Base-by-base conservation (phyloP, 2,329 filamentous ascomycete genomes). In the Scedosporium aurantiacum region DNA sequence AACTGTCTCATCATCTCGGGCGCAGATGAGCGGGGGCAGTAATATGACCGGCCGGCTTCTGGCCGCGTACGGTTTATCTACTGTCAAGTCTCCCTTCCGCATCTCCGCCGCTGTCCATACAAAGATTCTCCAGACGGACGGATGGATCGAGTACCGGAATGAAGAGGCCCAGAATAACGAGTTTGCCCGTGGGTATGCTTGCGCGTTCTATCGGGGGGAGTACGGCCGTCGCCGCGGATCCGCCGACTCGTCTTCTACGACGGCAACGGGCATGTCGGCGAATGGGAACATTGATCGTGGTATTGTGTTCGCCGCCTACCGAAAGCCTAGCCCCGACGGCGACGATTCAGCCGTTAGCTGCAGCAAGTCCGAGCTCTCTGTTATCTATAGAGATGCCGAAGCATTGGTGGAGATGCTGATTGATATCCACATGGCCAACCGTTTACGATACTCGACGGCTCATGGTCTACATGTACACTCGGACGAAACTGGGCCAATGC, bases 221-320 rank as follows among this genome's bases (percentile, higher is more conserved):
- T 73, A 72, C 55, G 68, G 65, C 57, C 52, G 61, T 3, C 67
- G 65, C 61, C 65, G 62, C 8, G 65, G 65, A 10, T 71, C 70
- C 5, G 65, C 66, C 50, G 65, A 66, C 37, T 64, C 63, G 27
- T 40, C 67, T 60, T 40, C 60, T 63, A 41, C 68, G 63, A 60
- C 65, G 63, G 66, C 66, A 63, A 62, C 55, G 2, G 45, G 60
- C 16, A 61, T 40, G 16, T 32, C 56, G 5, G 54, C 32, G 41
- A 52, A 50, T 2, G 47, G 14, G 12, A 60, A 57, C 21, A 73
- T 74, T 59, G 77, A 82, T 65, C 75, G 79, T 37, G 81, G 81
- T 55, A 79, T 84, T 62, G 77, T 83, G 4, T 84, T 84, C 61
- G 81, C 80, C 0, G 81, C 79, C 0, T 83, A 83, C 65, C 75